Evolutionary conservation across 1,284 basidiomycete species (phyloP), one percentile per base, ranked within the genome.

Genomic region (Sporisorium exsertum): DNA sequence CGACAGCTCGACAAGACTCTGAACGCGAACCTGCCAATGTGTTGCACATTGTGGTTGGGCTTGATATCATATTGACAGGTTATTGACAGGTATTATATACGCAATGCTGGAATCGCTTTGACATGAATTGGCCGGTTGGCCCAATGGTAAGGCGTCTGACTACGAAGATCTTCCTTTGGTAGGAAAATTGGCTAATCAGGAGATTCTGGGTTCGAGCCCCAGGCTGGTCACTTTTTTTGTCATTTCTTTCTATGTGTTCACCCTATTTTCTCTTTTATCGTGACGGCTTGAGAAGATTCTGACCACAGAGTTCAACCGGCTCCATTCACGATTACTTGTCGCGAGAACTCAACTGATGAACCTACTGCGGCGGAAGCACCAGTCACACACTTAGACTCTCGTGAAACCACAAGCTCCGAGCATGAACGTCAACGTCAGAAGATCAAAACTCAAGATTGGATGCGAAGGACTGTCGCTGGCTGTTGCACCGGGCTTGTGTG

Each of bases 71-170:
- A n/a, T n/a, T n/a, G n/a, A n/a, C n/a, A n/a, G n/a, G n/a, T n/a
- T n/a, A n/a, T n/a, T n/a, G n/a, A n/a, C n/a, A n/a, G n/a, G n/a
- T n/a, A n/a, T n/a, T 62, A 54, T 71, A 7, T 53, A 53, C 27
- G 33, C 55, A 71, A 60, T 33, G 20, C 24, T n/a, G 2, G 1
- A 10, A 2, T 0, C 16, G 1, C 7, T 1, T 5, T 9, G 32
- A 20, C 43, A 60, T 13, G 47, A 20, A 40, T 12, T 29, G 72
- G 72, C 72, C 68, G 72, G 72, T 75, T 75, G 72, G 72, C 72
- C 72, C 72, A 75, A 75, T 75, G 72, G 72, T 75, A 75, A 75
- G 72, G 72, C 72, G 72, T 75, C 72, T 75, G 72, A 75, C 72
- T 75, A 75, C 72, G 72, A 75, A 37, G 68, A 71, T 32, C 12